Percentiles rank a stretch among this genome's conserved stretches.
phyloP scores from a whole-genome alignment of 139 green algal species.

The Chlamydomonas sphaeroides region DNA sequence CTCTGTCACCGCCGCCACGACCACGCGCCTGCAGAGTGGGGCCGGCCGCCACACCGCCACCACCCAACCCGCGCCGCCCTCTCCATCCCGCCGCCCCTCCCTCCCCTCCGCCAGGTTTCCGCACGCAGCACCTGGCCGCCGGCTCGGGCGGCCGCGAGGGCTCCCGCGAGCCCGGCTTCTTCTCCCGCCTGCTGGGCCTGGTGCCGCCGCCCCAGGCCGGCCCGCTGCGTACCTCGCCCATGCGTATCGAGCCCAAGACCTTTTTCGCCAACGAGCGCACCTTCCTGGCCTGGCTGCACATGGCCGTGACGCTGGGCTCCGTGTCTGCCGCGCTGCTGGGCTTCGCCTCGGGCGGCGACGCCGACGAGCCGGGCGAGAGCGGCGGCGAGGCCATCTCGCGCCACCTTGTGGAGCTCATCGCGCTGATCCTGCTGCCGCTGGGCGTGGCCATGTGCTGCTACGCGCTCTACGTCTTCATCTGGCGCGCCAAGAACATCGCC shows the following conservation, averaged over 20 bases:
- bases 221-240: constrained; percentile 55
- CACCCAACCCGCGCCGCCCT: background rate
- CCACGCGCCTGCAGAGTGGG: too few relatives aligned
- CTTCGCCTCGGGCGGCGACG: constrained; percentile 57
- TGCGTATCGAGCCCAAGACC: constrained; percentile 94
- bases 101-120: constrained; percentile 26
- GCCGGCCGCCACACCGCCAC: background rate
- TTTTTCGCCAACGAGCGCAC: constrained; percentile 98
- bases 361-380: background rate
- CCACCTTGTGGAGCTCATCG: constrained; percentile 83
- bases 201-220: constrained; percentile 7
- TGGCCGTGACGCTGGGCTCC: constrained; percentile 89
- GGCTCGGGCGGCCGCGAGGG: background rate
- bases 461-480: constrained; percentile 84
- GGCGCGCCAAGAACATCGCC: constrained; percentile 73
- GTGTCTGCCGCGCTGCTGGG: constrained; percentile 82
- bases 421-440: constrained; percentile 89
- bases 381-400: constrained; percentile 36
- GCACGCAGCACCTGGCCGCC: background rate
- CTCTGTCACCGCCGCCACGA: too few relatives aligned
- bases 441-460: constrained; percentile 85
- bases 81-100: background rate
- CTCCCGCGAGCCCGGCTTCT: constrained; percentile 19
- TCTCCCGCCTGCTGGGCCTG: constrained; percentile 45
- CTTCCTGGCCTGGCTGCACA: constrained; percentile 96